Base-by-base conservation (phyloP, 768 basidiomycete species). In the Aureoboletus auriporus region DNA sequence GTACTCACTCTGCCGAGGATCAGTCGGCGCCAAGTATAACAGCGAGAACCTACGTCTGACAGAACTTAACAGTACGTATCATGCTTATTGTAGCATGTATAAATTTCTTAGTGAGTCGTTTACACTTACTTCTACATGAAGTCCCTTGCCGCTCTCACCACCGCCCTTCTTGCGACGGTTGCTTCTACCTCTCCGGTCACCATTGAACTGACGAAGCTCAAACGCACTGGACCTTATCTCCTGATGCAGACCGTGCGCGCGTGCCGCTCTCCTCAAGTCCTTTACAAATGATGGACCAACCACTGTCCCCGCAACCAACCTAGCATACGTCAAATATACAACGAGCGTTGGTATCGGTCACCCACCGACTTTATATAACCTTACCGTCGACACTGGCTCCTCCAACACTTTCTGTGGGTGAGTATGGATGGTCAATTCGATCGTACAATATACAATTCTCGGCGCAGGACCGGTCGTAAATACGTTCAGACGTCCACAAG, bases 381-480 rank as follows among this genome's bases (percentile, higher is more conserved):
- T 61, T 9, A 42, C 58, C 14, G 46, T 64, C 26, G 64, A 64
- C 48, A 63, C 64, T 10, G 59, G 63, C 10, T 56, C 50, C 33
- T 56, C 61, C 17, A 64, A 60, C 42, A 64, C 61, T 3, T 58
- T 61, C 51, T 49, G 60, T 28, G 64, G 52, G 54, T 56, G 30
- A 49, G 55, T 39, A 14, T 31, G 34, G 29, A 7, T 10, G 29
- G 39, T 29, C 8, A 10, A 27, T n/a, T n/a, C 33, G 11, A 3
- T n/a, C 8, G 13, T 13, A n/a, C 27, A 7, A 11, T 14, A n/a
- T 23, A 6, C 30, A 12, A 42, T 33, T 6, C 14, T 16, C 8
- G 8, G 9, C 12, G 11, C 20, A 53, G 61, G 20, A 50, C 50
- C 10, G 52, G 33, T 14, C 52, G n/a, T 11, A 26, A 30, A 16